These are phyloP conservation scores for Oryza meridionalis DNA, from an alignment of 176 grass and related monocot genomes.

Conservation along the genomic window DNA sequence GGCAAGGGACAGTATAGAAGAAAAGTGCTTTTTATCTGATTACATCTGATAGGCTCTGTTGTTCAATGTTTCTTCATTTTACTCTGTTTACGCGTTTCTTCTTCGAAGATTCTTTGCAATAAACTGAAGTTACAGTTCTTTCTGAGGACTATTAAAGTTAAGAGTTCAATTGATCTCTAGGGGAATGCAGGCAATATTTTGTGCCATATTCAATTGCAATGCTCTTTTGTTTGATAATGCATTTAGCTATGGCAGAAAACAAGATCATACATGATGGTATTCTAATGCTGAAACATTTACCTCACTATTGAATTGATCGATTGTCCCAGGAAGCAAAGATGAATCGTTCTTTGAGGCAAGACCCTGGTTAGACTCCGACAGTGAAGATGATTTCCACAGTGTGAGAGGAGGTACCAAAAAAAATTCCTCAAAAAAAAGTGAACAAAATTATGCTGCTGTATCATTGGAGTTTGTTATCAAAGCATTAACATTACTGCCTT, in stretches of 20 bases:
- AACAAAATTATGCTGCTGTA: neutral
- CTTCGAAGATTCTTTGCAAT: neutral
- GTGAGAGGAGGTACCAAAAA: constrained; percentile 71
- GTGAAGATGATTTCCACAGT: constrained; percentile 84
- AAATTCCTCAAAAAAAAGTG: neutral
- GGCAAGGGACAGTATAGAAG: neutral
- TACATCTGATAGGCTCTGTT: neutral
- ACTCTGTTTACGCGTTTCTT: neutral
- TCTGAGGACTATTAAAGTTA: neutral
- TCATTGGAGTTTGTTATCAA: neutral
- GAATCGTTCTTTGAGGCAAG: constrained; percentile 83
- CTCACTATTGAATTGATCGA: neutral
- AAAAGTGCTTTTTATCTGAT: neutral
- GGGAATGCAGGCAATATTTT: neutral
- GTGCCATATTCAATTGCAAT: neutral
- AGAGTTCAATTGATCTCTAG: neutral
- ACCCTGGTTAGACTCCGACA: constrained; percentile 70
- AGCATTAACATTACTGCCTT: neutral
- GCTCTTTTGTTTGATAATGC: neutral
- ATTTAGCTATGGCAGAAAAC: neutral
- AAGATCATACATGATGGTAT: neutral
- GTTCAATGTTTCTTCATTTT: neutral
- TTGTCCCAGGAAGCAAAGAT: constrained; percentile 68
- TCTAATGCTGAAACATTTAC: neutral
- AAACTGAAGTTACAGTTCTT: neutral